Conservation (phyloP, 1,139 yeast genomes). For the Lodderomyces pseudojiufengensis region DNA sequence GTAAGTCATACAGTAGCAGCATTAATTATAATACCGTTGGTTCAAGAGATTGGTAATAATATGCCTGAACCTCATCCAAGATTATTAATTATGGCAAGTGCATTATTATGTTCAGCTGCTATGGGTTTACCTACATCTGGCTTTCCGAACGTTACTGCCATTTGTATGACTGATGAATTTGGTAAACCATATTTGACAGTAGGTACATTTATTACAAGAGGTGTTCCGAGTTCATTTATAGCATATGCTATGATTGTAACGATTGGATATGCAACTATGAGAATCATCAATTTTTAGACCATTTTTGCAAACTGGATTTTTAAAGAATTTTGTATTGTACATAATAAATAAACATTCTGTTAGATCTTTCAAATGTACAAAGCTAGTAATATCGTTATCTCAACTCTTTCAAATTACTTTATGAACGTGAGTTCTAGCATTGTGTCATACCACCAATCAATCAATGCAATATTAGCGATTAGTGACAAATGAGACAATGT, state of each 20-base stretch:
- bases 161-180: constrained; percentile 68
- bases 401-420: no score
- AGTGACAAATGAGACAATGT: no score
- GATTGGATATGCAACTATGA: constrained; percentile 67
- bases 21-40: constrained; percentile 65
- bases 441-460: no score
- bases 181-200: constrained; percentile 68
- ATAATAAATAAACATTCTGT: no score
- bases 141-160: constrained; percentile 77
- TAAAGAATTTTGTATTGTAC: no score
- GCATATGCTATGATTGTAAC: constrained; percentile 57
- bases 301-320: not conserved
- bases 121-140: constrained; percentile 79
- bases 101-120: constrained; percentile 67
- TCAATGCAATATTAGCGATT: no score
- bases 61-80: constrained; percentile 56
- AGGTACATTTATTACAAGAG: constrained; percentile 63
- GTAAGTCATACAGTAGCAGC: constrained; percentile 80
- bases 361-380: no score
- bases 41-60: constrained; percentile 62
- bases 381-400: no score
- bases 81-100: constrained; percentile 62
- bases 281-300: constrained; percentile 35
- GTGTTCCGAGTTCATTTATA: constrained; percentile 62
- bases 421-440: no score